Conservation (phyloP, 495 filamentous ascomycete genomes). For the Parmelia sp. region DNA sequence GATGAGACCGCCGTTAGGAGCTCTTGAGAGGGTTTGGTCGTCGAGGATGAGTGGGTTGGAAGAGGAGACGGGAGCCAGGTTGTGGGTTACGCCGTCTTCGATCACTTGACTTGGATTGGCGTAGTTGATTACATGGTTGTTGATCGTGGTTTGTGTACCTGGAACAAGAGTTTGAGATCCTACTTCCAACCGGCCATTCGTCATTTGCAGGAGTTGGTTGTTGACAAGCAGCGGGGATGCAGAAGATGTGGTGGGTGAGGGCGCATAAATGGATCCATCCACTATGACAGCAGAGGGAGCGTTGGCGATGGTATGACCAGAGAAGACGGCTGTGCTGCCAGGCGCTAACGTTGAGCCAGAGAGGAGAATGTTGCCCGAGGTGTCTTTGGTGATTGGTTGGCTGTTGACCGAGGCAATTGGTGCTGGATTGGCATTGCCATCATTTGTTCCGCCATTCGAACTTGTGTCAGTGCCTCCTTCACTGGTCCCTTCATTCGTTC, state of each 20-base stretch:
- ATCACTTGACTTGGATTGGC: slow-evolving; percentile 12
- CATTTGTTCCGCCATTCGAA: neutral
- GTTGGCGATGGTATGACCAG: slow-evolving; percentile 19
- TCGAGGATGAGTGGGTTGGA: slow-evolving; percentile 10
- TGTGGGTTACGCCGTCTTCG: slow-evolving; percentile 12
- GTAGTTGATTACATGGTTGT: slow-evolving; percentile 9
- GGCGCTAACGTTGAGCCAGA: slow-evolving; percentile 11
- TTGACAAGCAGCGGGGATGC: slow-evolving; percentile 22
- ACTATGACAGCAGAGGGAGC: slow-evolving; percentile 10
- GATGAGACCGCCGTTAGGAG: slow-evolving; percentile 12
- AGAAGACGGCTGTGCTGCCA: slow-evolving; percentile 13
- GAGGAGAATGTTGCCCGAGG: slow-evolving; percentile 12
- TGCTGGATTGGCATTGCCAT: neutral
- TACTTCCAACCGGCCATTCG: slow-evolving; percentile 11
- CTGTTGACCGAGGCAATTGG: slow-evolving; percentile 8
- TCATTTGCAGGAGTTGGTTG: slow-evolving; percentile 17
- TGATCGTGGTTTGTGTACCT: slow-evolving; percentile 1
- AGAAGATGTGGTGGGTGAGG: slow-evolving; percentile 19
- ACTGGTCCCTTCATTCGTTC: neutral
- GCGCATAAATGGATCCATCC: slow-evolving; percentile 27
- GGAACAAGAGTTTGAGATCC: slow-evolving; percentile 6
- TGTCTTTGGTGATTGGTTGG: slow-evolving; percentile 13
- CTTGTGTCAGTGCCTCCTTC: neutral
- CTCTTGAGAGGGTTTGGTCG: slow-evolving; percentile 10
- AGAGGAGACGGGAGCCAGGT: slow-evolving; percentile 10